phyloP scores from a whole-genome alignment of 1,139 yeast genomes.

The Taphrina deformans region DNA sequence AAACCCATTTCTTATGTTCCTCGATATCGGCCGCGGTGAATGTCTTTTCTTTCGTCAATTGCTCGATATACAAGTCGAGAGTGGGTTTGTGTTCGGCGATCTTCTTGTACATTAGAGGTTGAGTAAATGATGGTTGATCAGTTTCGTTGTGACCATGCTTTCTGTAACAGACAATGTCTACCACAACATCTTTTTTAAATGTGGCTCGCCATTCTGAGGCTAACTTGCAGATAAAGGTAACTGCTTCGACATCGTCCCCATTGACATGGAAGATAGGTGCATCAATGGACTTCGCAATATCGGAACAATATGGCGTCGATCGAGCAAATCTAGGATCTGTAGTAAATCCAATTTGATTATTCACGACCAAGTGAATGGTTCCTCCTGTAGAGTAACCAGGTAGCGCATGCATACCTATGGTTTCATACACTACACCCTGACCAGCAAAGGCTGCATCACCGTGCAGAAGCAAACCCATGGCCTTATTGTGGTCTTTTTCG shows the following conservation, averaged over 20 bases:
- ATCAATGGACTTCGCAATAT: conserved; percentile 91
- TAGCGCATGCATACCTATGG: conserved; percentile 88
- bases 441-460: conserved; percentile 99
- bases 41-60: conserved; percentile 80
- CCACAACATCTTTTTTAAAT: conserved; percentile 92
- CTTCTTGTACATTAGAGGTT: conserved; percentile 92
- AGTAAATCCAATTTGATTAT: conserved; percentile 98
- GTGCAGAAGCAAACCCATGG: conserved; percentile 87
- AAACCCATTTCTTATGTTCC: conserved; percentile 97
- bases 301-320: conserved; percentile 97
- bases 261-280: conserved; percentile 99
- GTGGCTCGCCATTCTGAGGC: conserved; percentile 99
- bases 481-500: conserved; percentile 76
- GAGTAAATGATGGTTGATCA: conserved; percentile 98
- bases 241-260: conserved; percentile 96
- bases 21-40: conserved; percentile 87
- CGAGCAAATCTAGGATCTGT: conserved; percentile 97
- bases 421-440: conserved; percentile 98
- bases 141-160: conserved; percentile 99
- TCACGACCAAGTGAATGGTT: conserved; percentile 90
- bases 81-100: conserved; percentile 87
- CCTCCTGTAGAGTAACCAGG: conserved; percentile 99
- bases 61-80: conserved; percentile 76
- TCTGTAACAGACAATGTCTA: conserved; percentile 97
- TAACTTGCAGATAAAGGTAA: conserved; percentile 84